Evolutionary conservation across 768 basidiomycete species (phyloP), one percentile per base, ranked within the genome.

Genomic region (Mycena vulgaris): DNA sequence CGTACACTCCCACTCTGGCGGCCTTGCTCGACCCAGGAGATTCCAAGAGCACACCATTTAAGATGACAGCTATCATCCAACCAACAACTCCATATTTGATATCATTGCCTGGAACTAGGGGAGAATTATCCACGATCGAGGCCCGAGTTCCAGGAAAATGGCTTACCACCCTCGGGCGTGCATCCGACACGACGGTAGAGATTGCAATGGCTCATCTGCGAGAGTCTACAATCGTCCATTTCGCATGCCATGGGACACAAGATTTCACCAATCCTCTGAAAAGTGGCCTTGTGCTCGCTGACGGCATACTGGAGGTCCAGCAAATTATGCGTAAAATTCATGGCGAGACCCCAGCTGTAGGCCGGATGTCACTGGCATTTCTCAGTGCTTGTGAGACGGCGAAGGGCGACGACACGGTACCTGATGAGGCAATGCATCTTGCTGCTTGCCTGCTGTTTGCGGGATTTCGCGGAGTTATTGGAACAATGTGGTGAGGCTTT

Each of bases 321-420:
- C 69, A 68, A 23, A 71, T 80, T n/a, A 77, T 81, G 66, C 51
- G 73, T 60, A 42, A 53, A 40, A 4, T 4, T 31, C 6, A 28
- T 6, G 17, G 13, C 8, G 27, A 17, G 8, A 30, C 6, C 21
- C 21, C 48, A 6, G 6, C 3, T 4, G 21, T 2, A 27, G 21
- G 48, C 27, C 13, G 17, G 17, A 53, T 57, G 37, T 61, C 51
- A 4, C 60, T 82, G 5, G 80, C 79, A 4, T 80, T 80, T 48
- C 75, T 82, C 14, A 77, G 75, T 27, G 81, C 80, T 11, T 82
- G 81, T 37, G 72, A 82, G 51, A 82, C 80, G 0, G 80, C 78
- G 5, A 75, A 39, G 52, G 79, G 77, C 3, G 76, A 77, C 23
- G 16, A 68, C 27, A 42, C 19, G 13, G 62, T 68, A 19, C 76